These are phyloP conservation scores for Quillaja saponaria DNA, from an alignment of 306 rosid species.

Conservation along the genomic window DNA sequence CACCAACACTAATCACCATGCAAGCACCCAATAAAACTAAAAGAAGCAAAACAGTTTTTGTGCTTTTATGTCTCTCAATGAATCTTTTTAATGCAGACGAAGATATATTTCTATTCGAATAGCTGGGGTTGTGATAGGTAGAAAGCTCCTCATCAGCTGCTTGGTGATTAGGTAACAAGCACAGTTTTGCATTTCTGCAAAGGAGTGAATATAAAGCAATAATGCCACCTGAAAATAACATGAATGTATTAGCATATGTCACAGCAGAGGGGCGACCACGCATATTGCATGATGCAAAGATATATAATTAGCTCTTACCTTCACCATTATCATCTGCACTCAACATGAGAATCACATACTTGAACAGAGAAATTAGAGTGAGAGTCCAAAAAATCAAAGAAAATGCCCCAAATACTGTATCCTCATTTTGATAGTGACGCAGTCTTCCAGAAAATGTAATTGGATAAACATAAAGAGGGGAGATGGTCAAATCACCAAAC, in stretches of 20 bases:
- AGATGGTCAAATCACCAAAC: conserved; percentile 65
- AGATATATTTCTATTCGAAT: conserved; percentile 47
- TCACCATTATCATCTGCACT: conserved; percentile 70
- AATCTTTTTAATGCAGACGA: conserved; percentile 56
- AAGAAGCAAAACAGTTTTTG: conserved; percentile 57
- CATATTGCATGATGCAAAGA: no score
- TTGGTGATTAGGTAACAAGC: conserved; percentile 75
- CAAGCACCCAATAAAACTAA: conserved; percentile 76
- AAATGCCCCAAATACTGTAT: conserved; percentile 70
- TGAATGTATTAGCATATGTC: conserved; percentile 28
- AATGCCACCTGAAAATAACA: conserved; percentile 68
- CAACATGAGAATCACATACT: conserved; percentile 59
- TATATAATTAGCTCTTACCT: conserved; percentile 50
- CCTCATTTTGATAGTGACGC: conserved; percentile 55
- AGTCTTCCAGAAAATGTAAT: conserved; percentile 62
- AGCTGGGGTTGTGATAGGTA: conserved; percentile 52
- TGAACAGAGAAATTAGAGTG: conserved; percentile 59
- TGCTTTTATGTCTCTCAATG: conserved; percentile 65
- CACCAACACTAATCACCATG: conserved; percentile 72
- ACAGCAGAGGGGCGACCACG: no score
- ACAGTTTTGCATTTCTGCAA: conserved; percentile 73
- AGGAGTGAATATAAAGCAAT: conserved; percentile 72
- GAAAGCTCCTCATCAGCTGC: conserved; percentile 88
- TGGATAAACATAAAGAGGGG: conserved; percentile 77
- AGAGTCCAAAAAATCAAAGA: conserved; percentile 79